Evolutionary conservation across 345 rosid genomes (phyloP).

Genomic region (Populus tremula): DNA sequence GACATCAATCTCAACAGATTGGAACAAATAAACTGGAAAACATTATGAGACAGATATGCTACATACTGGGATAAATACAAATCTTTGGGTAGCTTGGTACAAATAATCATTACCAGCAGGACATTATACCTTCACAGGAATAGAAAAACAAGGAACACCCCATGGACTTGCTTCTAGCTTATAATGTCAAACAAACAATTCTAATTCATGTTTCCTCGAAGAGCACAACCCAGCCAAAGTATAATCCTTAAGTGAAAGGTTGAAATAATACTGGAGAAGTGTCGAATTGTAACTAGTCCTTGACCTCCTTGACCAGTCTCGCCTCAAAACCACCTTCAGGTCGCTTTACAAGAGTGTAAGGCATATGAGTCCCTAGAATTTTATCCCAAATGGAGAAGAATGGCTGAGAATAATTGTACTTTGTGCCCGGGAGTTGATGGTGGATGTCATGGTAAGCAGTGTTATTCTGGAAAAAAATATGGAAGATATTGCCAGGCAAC

Average conservation of each 20-base stretch:
- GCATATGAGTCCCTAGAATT: constrained; percentile 65
- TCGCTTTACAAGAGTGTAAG: constrained; percentile 50
- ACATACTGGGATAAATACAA: constrained; percentile 20
- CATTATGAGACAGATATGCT: constrained; percentile 21
- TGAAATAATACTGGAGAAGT: constrained; percentile 16
- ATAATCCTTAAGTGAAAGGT: constrained; percentile 11
- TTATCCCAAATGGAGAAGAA: constrained; percentile 77
- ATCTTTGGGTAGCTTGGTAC: constrained; percentile 11
- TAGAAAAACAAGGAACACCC: background rate
- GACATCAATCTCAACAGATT: constrained; percentile 12
- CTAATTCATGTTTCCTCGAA: constrained; percentile 29
- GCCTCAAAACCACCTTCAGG: constrained; percentile 73
- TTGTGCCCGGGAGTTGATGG: constrained; percentile 66
- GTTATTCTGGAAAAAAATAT: constrained; percentile 54
- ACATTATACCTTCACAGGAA: constrained; percentile 18
- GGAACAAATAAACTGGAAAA: background rate
- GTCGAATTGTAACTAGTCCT: constrained; percentile 32
- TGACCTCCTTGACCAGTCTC: constrained; percentile 50
- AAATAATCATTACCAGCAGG: constrained; percentile 16
- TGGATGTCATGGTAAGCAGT: constrained; percentile 71
- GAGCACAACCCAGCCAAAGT: constrained; percentile 17
- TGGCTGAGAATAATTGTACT: constrained; percentile 76
- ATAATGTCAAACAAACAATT: constrained; percentile 18
- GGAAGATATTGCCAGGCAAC: constrained; percentile 70
- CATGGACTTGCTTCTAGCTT: constrained; percentile 16